These are phyloP conservation scores for Farysia itapuensis DNA, from an alignment of 1,284 basidiomycete genomes.

Conservation along the genomic window DNA sequence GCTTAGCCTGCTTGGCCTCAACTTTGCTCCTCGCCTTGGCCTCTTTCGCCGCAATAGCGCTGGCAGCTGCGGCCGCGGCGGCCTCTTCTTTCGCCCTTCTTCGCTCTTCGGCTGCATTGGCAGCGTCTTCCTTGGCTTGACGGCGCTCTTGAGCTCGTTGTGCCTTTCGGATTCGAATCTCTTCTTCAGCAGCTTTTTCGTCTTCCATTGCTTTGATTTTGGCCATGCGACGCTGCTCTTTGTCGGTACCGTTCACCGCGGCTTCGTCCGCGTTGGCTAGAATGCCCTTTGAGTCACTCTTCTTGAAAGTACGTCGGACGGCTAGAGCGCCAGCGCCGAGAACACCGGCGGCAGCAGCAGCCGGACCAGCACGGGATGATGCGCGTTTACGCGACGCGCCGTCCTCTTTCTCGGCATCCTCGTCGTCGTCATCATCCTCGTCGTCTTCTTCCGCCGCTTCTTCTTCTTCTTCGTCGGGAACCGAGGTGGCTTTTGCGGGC, in stretches of 20 bases:
- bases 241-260: background rate
- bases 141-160: slow-evolving; percentile 16
- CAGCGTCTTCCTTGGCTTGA: slow-evolving; percentile 17
- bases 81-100: slow-evolving; percentile 30
- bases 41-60: slow-evolving; percentile 32
- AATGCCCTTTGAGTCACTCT: background rate
- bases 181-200: slow-evolving; percentile 11
- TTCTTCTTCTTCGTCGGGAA: background rate
- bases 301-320: background rate
- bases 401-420: slow-evolving; percentile 1
- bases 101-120: slow-evolving; percentile 18
- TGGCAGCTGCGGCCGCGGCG: slow-evolving; percentile 32
- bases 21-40: slow-evolving; percentile 30
- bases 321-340: slow-evolving; percentile 12
- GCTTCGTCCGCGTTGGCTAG: background rate
- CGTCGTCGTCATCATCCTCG: slow-evolving; percentile 3
- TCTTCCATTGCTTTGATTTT: background rate
- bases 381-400: background rate
- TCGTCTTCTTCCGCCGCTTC: slow-evolving; percentile 7
- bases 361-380: slow-evolving; percentile 8
- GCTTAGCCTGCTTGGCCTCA: slow-evolving; percentile 17
- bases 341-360: slow-evolving; percentile 6
- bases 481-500: background rate
- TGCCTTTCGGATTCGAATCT: slow-evolving; percentile 10
- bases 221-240: background rate